Evolutionary conservation across 2,329 filamentous ascomycete genomes (phyloP).

Genomic region (Ceratocystis huliohia): DNA sequence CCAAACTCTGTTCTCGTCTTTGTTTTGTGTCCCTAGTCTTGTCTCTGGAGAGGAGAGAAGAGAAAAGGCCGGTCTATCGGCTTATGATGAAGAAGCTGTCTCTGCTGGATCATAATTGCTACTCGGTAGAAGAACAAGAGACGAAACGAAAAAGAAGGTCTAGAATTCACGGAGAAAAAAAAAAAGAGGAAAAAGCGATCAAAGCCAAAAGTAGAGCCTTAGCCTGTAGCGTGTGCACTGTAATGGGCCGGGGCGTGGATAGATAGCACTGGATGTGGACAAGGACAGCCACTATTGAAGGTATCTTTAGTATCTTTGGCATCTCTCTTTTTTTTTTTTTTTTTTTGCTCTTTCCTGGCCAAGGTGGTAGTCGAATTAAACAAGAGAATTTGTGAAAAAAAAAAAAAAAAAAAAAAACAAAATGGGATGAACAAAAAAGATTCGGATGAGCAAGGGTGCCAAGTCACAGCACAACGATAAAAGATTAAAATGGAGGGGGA

Average conservation of each 20-base stretch:
- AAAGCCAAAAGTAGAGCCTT: constrained; percentile 2
- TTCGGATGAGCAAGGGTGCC: constrained; percentile 10
- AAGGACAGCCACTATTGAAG: not conserved
- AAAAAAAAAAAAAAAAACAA: not conserved
- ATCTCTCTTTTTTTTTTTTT: not conserved
- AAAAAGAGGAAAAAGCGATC: not conserved
- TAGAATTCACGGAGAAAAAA: constrained; percentile 8
- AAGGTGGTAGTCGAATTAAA: constrained; percentile 3
- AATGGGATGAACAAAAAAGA: constrained; percentile 16
- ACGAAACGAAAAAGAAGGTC: constrained; percentile 11
- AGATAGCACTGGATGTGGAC: not conserved
- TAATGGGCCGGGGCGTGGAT: not conserved
- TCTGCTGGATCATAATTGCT: constrained; percentile 8
- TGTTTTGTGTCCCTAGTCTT: constrained; percentile 1
- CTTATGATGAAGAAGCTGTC: constrained; percentile 8
- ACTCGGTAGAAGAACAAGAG: constrained; percentile 9
- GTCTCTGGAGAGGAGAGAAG: constrained; percentile 1
- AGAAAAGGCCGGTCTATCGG: constrained; percentile 1
- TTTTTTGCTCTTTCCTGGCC: not conserved
- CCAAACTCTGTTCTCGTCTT: constrained; percentile 6
- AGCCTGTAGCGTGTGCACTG: not conserved
- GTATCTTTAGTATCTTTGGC: constrained; percentile 9
- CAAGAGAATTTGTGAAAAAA: not conserved
- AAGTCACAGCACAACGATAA: not conserved
- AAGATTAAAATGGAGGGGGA: not conserved